Percentiles rank a stretch among this genome's conserved stretches.
These are phyloP conservation scores for Alternaria arbusti DNA, from an alignment of 2,329 filamentous ascomycete species.

Conservation along the genomic window DNA sequence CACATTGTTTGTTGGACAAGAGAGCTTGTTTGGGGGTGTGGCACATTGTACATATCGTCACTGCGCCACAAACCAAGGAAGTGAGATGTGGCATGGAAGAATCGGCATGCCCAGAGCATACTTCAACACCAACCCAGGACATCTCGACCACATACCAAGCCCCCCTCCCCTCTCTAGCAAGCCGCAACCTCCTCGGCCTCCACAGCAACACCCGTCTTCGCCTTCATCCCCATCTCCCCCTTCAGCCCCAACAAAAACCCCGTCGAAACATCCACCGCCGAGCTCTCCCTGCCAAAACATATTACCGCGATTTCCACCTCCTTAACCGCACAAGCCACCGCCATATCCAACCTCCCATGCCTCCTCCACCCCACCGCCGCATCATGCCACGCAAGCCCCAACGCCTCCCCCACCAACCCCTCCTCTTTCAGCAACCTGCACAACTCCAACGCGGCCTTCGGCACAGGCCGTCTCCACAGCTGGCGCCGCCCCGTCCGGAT, in stretches of 20 bases:
- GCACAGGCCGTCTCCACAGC: conserved; percentile 17
- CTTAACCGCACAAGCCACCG: conserved; percentile 13
- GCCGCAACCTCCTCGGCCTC: not conserved
- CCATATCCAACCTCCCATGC: conserved; percentile 19
- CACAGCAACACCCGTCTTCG: not conserved
- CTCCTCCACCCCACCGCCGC: conserved; percentile 21
- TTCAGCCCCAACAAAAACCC: conserved; percentile 9
- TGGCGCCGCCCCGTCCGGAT: conserved; percentile 19
- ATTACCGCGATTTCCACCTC: conserved; percentile 17
- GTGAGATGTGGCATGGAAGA: not conserved
- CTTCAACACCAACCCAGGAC: not conserved
- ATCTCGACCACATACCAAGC: not conserved
- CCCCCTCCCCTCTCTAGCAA: not conserved
- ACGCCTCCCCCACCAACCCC: conserved; percentile 24
- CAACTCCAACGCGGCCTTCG: conserved; percentile 21
- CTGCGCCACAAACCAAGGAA: not conserved
- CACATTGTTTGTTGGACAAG: not conserved
- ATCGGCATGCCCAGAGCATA: not conserved
- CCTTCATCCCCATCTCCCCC: not conserved
- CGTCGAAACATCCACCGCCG: conserved; percentile 11
- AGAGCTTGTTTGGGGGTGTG: not conserved
- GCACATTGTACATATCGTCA: not conserved
- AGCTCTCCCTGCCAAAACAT: conserved; percentile 19
- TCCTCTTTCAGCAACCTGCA: conserved; percentile 21
- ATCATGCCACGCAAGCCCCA: conserved; percentile 26